phyloP scores from a whole-genome alignment of 1,284 basidiomycete genomes.

The Rhodotorula sp. region DNA sequence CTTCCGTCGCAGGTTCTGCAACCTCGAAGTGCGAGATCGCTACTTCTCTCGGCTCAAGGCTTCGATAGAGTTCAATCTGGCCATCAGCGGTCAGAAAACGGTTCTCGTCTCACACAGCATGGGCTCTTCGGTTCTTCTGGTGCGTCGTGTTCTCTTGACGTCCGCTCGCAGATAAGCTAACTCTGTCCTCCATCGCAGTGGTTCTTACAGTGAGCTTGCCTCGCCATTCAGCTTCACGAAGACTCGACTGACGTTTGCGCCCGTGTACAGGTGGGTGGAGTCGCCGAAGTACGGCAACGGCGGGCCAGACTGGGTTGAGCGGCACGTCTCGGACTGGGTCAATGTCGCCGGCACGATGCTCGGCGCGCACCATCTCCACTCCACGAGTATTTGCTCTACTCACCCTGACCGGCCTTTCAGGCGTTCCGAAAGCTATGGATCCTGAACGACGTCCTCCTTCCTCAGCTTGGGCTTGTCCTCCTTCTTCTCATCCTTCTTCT shows the following conservation, averaged over 20 bases:
- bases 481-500: slow-evolving; percentile 55
- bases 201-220: slow-evolving; percentile 55
- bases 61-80: slow-evolving; percentile 77
- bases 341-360: slow-evolving; percentile 86
- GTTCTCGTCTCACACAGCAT: slow-evolving; percentile 77
- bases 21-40: slow-evolving; percentile 83
- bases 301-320: slow-evolving; percentile 89
- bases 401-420: slow-evolving; percentile 35
- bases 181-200: slow-evolving; percentile 2
- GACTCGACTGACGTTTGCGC: not conserved
- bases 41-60: slow-evolving; percentile 87
- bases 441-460: slow-evolving; percentile 83
- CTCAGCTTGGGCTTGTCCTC: slow-evolving; percentile 71
- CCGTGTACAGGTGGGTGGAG: slow-evolving; percentile 73
- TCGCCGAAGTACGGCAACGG: slow-evolving; percentile 73
- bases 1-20: slow-evolving; percentile 67
- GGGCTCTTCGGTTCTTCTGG: slow-evolving; percentile 43
- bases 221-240: not conserved
- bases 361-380: too few species aligned
- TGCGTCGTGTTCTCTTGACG: slow-evolving; percentile 11
- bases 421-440: slow-evolving; percentile 69
- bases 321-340: slow-evolving; percentile 55
- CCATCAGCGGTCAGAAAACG: slow-evolving; percentile 72
- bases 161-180: not conserved
- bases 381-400: too few species aligned